Base-by-base conservation (phyloP, 139 green algal species). In the Chlorella sorokiniana region DNA sequence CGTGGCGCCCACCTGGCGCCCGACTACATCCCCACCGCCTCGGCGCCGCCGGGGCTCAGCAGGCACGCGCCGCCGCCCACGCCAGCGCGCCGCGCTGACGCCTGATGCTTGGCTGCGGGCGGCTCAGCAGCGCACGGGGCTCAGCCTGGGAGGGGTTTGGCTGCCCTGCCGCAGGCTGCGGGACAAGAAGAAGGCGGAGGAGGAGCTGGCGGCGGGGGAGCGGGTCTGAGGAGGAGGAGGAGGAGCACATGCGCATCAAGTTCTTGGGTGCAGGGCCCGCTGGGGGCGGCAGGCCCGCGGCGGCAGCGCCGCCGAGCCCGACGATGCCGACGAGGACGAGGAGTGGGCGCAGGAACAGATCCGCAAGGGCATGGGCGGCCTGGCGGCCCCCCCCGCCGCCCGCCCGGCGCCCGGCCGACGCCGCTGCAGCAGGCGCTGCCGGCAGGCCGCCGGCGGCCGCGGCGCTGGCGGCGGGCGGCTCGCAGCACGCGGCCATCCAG, bases 271-370 rank as follows among this genome's bases (percentile, higher is more conserved):
- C 51, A 11, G 23, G 3, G 31, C 11, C 31, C 40, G 29, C 48
- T 59, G 52, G 59, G 78, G 52, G 41, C 64, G 25, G 42, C 48
- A 61, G 48, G 37, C 16, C 33, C 33, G 64, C 31, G 27, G 42
- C 33, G 22, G 42, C 62, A 14, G 37, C 62, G 73, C 45, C 59
- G 14, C 25, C 33, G 29, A 38, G 76, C 42, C 31, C 44, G 89
- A 86, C 2, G 88, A 92, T 48, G 88, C 84, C 0, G 92, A 95
- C 31, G 91, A 93, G 22, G 86, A 91, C 4, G 86, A 90, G 1
- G 65, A 76, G 10, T 94, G 91, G 85, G 90, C 83, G 8, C 40
- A 89, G 62, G 88, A 93, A 83, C 92, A 96, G 88, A 89, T 96
- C 29, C 83, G 87, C 2, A 94, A 93, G 64, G 92, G 88, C 6